Evolutionary conservation across 345 rosid genomes (phyloP).

Genomic region (Brassica rapa): DNA sequence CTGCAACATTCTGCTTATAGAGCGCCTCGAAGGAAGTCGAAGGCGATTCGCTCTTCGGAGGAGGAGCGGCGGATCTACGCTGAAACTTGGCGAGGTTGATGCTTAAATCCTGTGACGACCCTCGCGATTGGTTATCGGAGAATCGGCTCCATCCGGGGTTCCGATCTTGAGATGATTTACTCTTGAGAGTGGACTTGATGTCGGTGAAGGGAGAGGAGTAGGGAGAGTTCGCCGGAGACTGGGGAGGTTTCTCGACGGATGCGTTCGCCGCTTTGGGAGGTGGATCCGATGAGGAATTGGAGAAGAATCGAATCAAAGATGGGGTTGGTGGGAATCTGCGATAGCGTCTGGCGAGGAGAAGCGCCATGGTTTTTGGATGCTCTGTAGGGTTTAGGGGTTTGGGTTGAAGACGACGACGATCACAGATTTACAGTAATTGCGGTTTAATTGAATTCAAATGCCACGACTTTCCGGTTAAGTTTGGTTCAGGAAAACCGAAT

Average conservation of each 20-base stretch:
- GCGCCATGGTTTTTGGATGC: slow-evolving; percentile 47
- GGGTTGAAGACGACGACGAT: slow-evolving; percentile 4
- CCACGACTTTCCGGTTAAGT: slow-evolving; percentile 13
- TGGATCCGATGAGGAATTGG: slow-evolving; percentile 45
- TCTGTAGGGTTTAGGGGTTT: slow-evolving; percentile 32
- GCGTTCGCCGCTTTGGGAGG: slow-evolving; percentile 21
- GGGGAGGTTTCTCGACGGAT: slow-evolving; percentile 19
- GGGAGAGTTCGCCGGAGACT: slow-evolving; percentile 24
- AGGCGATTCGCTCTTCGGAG: slow-evolving; percentile 13
- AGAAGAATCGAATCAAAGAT: slow-evolving; percentile 48
- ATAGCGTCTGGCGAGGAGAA: slow-evolving; percentile 46
- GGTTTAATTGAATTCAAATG: slow-evolving; percentile 21
- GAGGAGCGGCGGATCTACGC: slow-evolving; percentile 45
- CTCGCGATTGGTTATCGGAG: slow-evolving; percentile 7
- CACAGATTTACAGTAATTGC: background rate
- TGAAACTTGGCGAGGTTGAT: slow-evolving; percentile 59
- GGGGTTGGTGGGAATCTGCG: slow-evolving; percentile 42
- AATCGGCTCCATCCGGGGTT: background rate
- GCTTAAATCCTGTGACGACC: slow-evolving; percentile 43
- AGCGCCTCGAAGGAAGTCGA: slow-evolving; percentile 42
- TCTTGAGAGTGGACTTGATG: slow-evolving; percentile 54
- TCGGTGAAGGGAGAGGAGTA: slow-evolving; percentile 43
- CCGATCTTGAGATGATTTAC: slow-evolving; percentile 21
- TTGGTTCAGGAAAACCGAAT: background rate
- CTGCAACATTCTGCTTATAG: slow-evolving; percentile 38